Conservation (phyloP, 2,329 filamentous ascomycete genomes). For the Colletotrichum lentis region DNA sequence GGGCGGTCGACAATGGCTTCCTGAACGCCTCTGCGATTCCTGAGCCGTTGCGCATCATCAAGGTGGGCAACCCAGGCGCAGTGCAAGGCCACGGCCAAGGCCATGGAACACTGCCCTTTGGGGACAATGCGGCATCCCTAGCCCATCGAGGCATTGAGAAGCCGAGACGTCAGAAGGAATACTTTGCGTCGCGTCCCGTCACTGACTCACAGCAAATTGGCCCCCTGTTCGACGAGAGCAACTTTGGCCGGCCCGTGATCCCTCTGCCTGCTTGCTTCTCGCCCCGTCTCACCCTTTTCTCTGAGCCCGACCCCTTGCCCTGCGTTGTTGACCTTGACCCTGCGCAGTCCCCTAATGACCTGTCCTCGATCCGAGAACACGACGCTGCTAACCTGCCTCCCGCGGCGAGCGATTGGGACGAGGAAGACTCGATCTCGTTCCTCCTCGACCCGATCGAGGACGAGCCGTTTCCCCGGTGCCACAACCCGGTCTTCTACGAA, state of each 20-base stretch:
- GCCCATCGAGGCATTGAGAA: not conserved
- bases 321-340: not conserved
- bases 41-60: not conserved
- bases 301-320: not conserved
- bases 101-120: no score
- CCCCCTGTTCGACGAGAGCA: not conserved
- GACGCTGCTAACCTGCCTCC: not conserved
- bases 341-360: not conserved
- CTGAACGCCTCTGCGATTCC: not conserved
- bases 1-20: not conserved
- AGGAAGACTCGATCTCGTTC: conserved; percentile 15
- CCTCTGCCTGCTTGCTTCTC: no score
- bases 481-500: not conserved
- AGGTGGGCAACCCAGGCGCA: not conserved
- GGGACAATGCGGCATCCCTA: not conserved
- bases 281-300: not conserved
- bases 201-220: not conserved
- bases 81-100: not conserved
- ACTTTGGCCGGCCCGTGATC: not conserved
- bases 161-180: not conserved
- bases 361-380: not conserved
- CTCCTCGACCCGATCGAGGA: not conserved
- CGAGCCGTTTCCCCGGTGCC: not conserved
- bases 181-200: no score
- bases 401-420: not conserved